phyloP scores from a whole-genome alignment of 2,329 filamentous ascomycete genomes.

The Pestalotiopsis sp. region DNA sequence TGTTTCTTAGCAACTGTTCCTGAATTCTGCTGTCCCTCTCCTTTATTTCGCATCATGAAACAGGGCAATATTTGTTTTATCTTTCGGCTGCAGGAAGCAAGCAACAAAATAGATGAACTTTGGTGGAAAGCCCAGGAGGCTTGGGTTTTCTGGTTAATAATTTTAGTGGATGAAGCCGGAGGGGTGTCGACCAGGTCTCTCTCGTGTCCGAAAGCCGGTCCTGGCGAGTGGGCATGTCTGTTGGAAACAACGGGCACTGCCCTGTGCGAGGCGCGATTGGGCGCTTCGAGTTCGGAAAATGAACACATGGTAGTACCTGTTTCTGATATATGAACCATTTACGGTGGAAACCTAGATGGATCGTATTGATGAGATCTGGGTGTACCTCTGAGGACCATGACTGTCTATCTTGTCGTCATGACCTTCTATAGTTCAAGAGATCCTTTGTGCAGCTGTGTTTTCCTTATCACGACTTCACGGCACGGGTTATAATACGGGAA shows the following conservation, averaged over 20 bases:
- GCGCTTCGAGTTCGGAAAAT: not conserved
- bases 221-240: not conserved
- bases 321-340: not conserved
- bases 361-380: not conserved
- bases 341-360: not conserved
- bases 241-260: constrained; percentile 2
- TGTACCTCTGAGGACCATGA: not conserved
- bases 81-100: constrained; percentile 31
- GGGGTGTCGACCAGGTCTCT: not conserved
- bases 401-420: not conserved
- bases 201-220: constrained; percentile 3
- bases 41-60: constrained; percentile 19
- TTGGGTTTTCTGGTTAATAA: constrained; percentile 31
- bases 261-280: constrained; percentile 5
- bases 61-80: constrained; percentile 31
- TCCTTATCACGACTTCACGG: constrained; percentile 37
- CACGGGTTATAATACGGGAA: constrained; percentile 37
- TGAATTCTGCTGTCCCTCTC: constrained; percentile 15
- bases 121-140: constrained; percentile 41
- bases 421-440: not conserved
- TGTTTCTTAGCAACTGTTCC: constrained; percentile 28
- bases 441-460: constrained; percentile 19
- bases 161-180: constrained; percentile 16
- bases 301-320: not conserved
- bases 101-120: constrained; percentile 32